Conservation (phyloP, 805 yeast species). For the Metschnikowia cubensis region DNA sequence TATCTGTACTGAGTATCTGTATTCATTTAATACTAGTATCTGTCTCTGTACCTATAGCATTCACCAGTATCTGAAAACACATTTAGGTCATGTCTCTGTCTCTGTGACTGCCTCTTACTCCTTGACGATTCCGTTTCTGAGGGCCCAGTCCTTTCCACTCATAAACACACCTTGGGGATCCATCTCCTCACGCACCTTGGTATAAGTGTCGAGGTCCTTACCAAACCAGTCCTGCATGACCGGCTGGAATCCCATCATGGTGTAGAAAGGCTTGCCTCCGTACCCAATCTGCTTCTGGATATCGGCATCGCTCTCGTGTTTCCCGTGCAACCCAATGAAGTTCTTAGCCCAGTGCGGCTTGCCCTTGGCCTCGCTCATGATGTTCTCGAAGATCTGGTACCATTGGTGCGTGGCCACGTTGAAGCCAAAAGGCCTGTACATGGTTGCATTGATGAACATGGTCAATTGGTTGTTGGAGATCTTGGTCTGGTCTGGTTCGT, state of each 20-base stretch:
- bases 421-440: slow-evolving; percentile 88
- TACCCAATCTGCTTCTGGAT: slow-evolving; percentile 35
- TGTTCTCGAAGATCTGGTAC: slow-evolving; percentile 79
- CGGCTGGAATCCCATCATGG: slow-evolving; percentile 75
- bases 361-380: slow-evolving; percentile 76
- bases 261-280: slow-evolving; percentile 51
- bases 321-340: slow-evolving; percentile 58
- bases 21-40: too few species aligned
- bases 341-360: slow-evolving; percentile 99
- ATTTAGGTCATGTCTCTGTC: too few species aligned
- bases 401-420: slow-evolving; percentile 73
- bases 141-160: slow-evolving; percentile 75
- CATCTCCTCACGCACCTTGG: slow-evolving; percentile 56
- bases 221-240: slow-evolving; percentile 79
- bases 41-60: too few species aligned
- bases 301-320: slow-evolving; percentile 33
- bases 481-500: slow-evolving; percentile 43
- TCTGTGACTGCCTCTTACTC: background rate
- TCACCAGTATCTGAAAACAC: too few species aligned
- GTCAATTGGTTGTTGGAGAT: slow-evolving; percentile 75
- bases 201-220: slow-evolving; percentile 57
- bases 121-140: slow-evolving; percentile 66
- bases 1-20: too few species aligned
- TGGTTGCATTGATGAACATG: slow-evolving; percentile 85
- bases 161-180: slow-evolving; percentile 84